These are phyloP conservation scores for Ascochyta pisi DNA, from an alignment of 2,329 filamentous ascomycete species.

Conservation along the genomic window DNA sequence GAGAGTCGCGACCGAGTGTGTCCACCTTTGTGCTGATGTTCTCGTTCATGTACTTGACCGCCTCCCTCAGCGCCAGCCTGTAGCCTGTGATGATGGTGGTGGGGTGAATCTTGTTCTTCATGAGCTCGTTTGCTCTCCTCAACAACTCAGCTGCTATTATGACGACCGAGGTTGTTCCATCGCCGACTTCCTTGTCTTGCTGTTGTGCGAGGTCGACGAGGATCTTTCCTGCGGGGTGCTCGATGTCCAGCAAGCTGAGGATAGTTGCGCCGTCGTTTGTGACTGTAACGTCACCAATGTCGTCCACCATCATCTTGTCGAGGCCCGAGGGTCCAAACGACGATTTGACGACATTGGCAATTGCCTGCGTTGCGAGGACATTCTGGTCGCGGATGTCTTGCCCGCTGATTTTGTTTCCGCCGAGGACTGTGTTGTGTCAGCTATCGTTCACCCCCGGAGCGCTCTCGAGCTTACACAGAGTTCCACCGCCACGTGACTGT, in stretches of 20 bases:
- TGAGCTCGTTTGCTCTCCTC: conserved; percentile 92
- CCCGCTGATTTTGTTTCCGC: conserved; percentile 96
- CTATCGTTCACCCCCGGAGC: not conserved
- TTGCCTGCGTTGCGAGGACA: conserved; percentile 93
- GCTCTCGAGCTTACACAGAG: conserved; percentile 70
- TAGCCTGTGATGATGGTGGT: conserved; percentile 99
- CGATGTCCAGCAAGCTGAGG: conserved; percentile 90
- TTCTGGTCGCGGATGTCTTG: conserved; percentile 97
- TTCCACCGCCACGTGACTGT: conserved; percentile 88
- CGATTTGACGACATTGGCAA: conserved; percentile 98
- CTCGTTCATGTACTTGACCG: conserved; percentile 98
- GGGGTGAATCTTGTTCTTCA: conserved; percentile 99
- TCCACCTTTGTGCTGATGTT: conserved; percentile 97
- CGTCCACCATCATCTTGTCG: conserved; percentile 99
- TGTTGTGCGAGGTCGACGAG: conserved; percentile 96
- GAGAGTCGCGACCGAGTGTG: conserved; percentile 83
- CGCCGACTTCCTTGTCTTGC: conserved; percentile 98
- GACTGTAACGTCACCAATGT: conserved; percentile 98
- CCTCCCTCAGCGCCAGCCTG: conserved; percentile 91
- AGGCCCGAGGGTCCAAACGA: conserved; percentile 96
- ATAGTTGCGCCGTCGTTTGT: conserved; percentile 99
- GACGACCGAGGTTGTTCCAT: conserved; percentile 97
- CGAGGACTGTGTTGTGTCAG: conserved; percentile 69
- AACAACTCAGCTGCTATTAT: conserved; percentile 96
- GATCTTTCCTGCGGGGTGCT: conserved; percentile 98